phyloP scores from a whole-genome alignment of 768 basidiomycete species.

The Tricholoma sp. region DNA sequence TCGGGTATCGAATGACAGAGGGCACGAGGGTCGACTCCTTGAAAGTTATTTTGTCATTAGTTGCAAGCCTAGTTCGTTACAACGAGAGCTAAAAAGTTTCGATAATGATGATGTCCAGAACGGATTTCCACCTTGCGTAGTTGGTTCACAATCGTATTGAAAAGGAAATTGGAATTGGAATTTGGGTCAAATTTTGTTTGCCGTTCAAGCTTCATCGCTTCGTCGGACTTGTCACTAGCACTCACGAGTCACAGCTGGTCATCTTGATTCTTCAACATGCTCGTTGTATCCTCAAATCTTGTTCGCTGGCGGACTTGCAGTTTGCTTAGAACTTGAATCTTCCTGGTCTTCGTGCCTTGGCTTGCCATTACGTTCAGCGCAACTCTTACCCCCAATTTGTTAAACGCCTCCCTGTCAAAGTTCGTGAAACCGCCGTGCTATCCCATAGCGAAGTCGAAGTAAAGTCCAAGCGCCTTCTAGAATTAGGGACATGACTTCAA shows the following conservation, averaged over 20 bases:
- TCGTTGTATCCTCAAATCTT: background rate
- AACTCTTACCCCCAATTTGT: background rate
- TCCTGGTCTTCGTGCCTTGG: background rate
- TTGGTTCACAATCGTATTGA: background rate
- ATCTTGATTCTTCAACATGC: background rate
- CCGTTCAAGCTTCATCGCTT: no score
- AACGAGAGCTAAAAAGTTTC: background rate
- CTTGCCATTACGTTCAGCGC: background rate
- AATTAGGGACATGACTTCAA: no score
- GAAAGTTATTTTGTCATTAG: background rate
- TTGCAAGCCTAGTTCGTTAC: background rate
- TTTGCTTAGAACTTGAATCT: background rate
- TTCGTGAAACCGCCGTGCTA: background rate
- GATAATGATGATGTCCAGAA: background rate
- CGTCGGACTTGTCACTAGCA: background rate
- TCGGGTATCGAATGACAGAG: background rate
- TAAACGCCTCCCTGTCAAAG: background rate
- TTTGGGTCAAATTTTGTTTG: background rate
- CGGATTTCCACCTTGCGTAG: background rate
- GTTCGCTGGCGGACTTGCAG: background rate
- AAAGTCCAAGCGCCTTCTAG: background rate
- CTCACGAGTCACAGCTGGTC: background rate
- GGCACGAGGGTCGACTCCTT: background rate
- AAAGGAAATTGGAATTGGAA: background rate
- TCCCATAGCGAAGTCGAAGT: background rate